phyloP scores from a whole-genome alignment of 2,329 filamentous ascomycete genomes.

The Leptographium galeiforme region DNA sequence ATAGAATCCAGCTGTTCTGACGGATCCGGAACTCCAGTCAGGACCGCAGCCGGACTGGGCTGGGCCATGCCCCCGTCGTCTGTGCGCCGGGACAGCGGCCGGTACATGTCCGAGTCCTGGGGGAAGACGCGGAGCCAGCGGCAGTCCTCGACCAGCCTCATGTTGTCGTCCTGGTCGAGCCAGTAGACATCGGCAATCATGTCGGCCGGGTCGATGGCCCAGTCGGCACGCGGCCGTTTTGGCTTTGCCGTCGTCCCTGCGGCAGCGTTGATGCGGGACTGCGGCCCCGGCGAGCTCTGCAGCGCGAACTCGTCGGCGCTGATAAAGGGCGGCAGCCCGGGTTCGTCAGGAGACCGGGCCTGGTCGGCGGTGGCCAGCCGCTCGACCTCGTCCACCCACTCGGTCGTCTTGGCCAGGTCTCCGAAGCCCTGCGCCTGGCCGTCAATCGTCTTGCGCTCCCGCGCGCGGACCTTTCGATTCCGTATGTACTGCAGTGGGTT shows the following conservation, averaged over 20 bases:
- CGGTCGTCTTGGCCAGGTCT: conserved; percentile 55
- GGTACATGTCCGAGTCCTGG: conserved; percentile 16
- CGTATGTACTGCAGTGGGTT: conserved; percentile 89
- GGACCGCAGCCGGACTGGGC: not conserved
- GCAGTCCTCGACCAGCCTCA: conserved; percentile 66
- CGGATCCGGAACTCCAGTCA: not conserved
- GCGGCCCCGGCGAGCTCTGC: conserved; percentile 28
- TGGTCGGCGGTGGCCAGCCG: conserved; percentile 27
- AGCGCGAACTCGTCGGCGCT: conserved; percentile 28
- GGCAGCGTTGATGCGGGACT: conserved; percentile 19
- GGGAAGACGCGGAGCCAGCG: conserved; percentile 62
- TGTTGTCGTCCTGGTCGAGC: conserved; percentile 73
- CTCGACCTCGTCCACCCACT: conserved; percentile 64
- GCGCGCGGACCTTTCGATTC: conserved; percentile 72
- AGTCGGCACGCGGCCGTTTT: conserved; percentile 66
- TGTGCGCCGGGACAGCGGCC: conserved; percentile 16
- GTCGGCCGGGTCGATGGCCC: conserved; percentile 72
- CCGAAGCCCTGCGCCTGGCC: conserved; percentile 65
- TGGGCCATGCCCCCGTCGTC: conserved; percentile 6
- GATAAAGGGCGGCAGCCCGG: conserved; percentile 30
- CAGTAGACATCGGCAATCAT: conserved; percentile 83
- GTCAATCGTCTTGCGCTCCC: conserved; percentile 63
- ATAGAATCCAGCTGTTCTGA: not conserved
- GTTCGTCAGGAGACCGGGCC: conserved; percentile 6
- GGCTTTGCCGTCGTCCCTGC: conserved; percentile 35